These are phyloP conservation scores for Vigna reflexopilosa DNA, from an alignment of 306 rosid genomes.

Conservation along the genomic window DNA sequence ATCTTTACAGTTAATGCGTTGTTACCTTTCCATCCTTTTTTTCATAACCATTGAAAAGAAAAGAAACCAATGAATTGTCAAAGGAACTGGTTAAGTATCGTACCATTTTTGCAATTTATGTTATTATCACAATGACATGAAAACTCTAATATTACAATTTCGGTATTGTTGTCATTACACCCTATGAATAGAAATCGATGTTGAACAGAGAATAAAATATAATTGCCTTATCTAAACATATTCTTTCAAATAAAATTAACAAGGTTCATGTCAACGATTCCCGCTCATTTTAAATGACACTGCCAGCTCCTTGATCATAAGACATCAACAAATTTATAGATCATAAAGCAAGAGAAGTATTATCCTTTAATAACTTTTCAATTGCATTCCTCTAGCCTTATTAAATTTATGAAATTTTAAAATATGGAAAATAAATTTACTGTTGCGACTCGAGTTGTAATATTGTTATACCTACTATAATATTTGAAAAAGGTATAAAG, in stretches of 20 bases:
- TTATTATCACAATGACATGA: background rate
- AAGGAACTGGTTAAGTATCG: background rate
- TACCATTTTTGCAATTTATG: background rate
- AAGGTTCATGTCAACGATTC: background rate
- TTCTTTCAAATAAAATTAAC: background rate
- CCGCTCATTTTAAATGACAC: background rate
- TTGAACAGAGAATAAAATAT: background rate
- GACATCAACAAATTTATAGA: background rate
- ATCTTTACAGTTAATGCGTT: background rate
- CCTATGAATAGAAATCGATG: background rate
- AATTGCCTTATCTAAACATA: background rate
- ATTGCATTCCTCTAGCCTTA: background rate
- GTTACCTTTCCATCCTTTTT: too few species aligned
- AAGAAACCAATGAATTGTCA: background rate
- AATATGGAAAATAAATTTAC: background rate
- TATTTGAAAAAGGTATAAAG: background rate
- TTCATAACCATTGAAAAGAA: too few species aligned
- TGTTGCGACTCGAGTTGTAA: background rate
- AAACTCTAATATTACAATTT: background rate
- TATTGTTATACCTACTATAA: background rate
- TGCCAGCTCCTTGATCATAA: background rate
- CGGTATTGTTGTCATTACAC: background rate
- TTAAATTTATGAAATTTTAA: background rate
- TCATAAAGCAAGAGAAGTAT: background rate
- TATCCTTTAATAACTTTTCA: background rate